A percentile compares a stretch with the other conserved stretches of the same genome.
Conservation (phyloP, 1,139 yeast species). For the Taphrina populina region DNA sequence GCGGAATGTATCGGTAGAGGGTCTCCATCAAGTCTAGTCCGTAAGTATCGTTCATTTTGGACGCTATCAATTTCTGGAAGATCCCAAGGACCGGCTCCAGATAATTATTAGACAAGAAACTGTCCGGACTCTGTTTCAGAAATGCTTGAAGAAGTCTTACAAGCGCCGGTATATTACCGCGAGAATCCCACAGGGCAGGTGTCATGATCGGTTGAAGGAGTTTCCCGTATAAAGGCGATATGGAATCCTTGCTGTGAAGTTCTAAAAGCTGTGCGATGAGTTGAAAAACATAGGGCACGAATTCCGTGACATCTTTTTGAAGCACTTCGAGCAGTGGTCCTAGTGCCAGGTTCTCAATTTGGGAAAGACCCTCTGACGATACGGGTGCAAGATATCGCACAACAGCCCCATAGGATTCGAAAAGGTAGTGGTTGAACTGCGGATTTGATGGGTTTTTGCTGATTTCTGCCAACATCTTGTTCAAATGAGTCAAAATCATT, state of each 20-base stretch:
- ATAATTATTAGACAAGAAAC: constrained; percentile 44
- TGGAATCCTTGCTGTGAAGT: constrained; percentile 47
- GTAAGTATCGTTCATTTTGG: constrained; percentile 71
- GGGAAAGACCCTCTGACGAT: constrained; percentile 35
- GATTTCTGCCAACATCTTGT: constrained; percentile 67
- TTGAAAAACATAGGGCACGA: constrained; percentile 89
- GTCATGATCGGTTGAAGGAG: constrained; percentile 78
- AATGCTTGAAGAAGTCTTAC: constrained; percentile 76
- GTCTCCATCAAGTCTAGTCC: constrained; percentile 83
- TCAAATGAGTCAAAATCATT: constrained; percentile 52
- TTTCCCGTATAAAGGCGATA: constrained; percentile 66
- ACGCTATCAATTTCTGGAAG: constrained; percentile 88
- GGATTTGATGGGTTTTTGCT: constrained; percentile 94
- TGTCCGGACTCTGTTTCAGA: constrained; percentile 60
- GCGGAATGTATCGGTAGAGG: constrained; percentile 61
- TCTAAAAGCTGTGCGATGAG: constrained; percentile 76
- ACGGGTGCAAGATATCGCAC: constrained; percentile 52
- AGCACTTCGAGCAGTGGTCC: constrained; percentile 68
- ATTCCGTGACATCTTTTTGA: constrained; percentile 86
- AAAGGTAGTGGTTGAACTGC: constrained; percentile 81
- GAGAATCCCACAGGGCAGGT: constrained; percentile 87
- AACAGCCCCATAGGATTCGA: constrained; percentile 80
- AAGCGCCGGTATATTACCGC: constrained; percentile 91
- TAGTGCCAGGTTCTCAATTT: constrained; percentile 58
- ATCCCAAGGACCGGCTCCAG: constrained; percentile 83